Evolutionary conservation across 1,284 basidiomycete genomes (phyloP).

Genomic region (Melampsora americana): DNA sequence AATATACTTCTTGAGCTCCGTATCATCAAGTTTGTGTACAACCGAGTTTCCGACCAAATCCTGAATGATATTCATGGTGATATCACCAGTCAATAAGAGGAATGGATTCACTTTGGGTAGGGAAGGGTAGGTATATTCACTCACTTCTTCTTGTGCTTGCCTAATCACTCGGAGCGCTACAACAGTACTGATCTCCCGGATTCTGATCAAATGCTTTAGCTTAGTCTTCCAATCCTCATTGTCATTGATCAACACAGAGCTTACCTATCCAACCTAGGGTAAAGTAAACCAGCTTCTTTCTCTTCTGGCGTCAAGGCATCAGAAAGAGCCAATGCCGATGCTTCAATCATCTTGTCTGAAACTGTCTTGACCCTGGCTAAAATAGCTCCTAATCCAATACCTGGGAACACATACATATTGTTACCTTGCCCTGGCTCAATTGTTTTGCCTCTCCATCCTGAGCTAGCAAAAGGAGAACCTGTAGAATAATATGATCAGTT

Average conservation of each 20-base stretch:
- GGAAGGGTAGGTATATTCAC: background rate
- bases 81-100: background rate
- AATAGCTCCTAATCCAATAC: conserved; percentile 68
- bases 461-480: conserved; percentile 72
- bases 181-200: conserved; percentile 40
- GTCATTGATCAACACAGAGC: background rate
- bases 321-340: conserved; percentile 67
- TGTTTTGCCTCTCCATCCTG: conserved; percentile 62
- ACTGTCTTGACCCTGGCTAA: conserved; percentile 62
- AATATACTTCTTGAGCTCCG: conserved; percentile 33
- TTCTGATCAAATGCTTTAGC: background rate
- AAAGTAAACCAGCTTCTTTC: conserved; percentile 43
- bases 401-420: conserved; percentile 65
- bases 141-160: conserved; percentile 41
- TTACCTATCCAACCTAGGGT: conserved; percentile 38
- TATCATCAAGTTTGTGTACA: conserved; percentile 15
- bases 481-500: background rate
- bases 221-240: background rate
- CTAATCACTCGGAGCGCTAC: conserved; percentile 36
- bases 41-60: conserved; percentile 32
- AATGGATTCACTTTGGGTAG: no score
- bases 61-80: background rate
- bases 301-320: conserved; percentile 73
- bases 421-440: conserved; percentile 85
- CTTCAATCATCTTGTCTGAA: conserved; percentile 55